Evolutionary conservation across 176 grass and related monocot genomes (phyloP).

Genomic region (Triticum urartu): DNA sequence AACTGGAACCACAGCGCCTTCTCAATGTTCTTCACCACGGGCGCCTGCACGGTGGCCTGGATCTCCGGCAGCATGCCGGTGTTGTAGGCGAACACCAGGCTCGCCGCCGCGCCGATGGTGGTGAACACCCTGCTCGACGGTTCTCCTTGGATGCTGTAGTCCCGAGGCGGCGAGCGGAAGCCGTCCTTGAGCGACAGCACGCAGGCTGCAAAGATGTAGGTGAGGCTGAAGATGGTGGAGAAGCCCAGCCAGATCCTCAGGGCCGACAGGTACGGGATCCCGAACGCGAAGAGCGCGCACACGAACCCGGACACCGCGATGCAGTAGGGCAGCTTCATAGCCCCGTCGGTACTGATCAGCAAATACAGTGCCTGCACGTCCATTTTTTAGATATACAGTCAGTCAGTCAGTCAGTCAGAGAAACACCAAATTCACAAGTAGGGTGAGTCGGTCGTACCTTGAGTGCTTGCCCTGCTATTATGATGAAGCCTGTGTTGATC

Average conservation of each 20-base stretch:
- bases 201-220: constrained; percentile 52
- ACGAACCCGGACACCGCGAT: constrained; percentile 56
- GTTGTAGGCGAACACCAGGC: constrained; percentile 73
- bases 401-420: not conserved
- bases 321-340: constrained; percentile 70
- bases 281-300: constrained; percentile 74
- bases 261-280: constrained; percentile 72
- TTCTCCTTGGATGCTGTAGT: constrained; percentile 58
- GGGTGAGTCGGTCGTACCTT: constrained; percentile 26
- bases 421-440: not conserved
- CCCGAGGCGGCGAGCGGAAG: constrained; percentile 30
- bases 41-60: constrained; percentile 62
- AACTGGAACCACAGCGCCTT: constrained; percentile 78
- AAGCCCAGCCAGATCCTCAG: constrained; percentile 67
- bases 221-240: constrained; percentile 58
- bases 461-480: constrained; percentile 62
- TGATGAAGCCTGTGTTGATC: constrained; percentile 76
- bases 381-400: too few species aligned
- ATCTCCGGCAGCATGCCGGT: constrained; percentile 82
- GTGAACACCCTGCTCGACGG: constrained; percentile 38
- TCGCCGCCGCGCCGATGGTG: constrained; percentile 56
- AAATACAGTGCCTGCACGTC: constrained; percentile 50
- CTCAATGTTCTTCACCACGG: constrained; percentile 68
- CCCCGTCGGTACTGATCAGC: constrained; percentile 44
- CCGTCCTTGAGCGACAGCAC: constrained; percentile 56